Evolutionary conservation across 2,329 filamentous ascomycete genomes (phyloP).

Genomic region (Gliomastix tumulicola): DNA sequence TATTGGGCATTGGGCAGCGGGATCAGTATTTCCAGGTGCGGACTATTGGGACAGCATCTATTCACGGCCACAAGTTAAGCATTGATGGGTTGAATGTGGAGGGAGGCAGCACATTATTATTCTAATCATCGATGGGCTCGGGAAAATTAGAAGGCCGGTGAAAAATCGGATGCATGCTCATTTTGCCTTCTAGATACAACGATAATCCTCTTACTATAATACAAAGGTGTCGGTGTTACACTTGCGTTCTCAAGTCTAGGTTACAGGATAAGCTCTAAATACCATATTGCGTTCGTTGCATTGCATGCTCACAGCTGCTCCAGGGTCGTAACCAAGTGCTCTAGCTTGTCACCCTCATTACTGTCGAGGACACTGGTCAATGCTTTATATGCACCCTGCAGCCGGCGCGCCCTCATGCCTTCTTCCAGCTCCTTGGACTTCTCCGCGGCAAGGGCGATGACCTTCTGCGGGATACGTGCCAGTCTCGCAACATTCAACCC

Average conservation of each 20-base stretch:
- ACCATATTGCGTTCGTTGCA: too few species aligned
- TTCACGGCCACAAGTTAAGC: too few species aligned
- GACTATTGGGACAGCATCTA: too few species aligned
- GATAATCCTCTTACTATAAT: too few species aligned
- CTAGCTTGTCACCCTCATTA: slow-evolving; percentile 31
- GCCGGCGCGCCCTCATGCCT: slow-evolving; percentile 55
- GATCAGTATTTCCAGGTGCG: too few species aligned
- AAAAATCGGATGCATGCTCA: background rate
- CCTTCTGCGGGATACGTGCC: slow-evolving; percentile 68
- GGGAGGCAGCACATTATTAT: too few species aligned
- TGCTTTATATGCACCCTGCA: slow-evolving; percentile 41
- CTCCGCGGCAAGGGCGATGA: slow-evolving; percentile 71
- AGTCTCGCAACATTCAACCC: slow-evolving; percentile 88
- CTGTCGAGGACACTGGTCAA: slow-evolving; percentile 32
- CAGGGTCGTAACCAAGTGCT: slow-evolving; percentile 46
- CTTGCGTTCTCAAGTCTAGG: too few species aligned
- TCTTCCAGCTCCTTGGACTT: slow-evolving; percentile 79
- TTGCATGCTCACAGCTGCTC: slow-evolving; percentile 51
- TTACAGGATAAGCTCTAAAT: too few species aligned
- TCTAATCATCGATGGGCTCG: too few species aligned
- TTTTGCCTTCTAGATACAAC: background rate
- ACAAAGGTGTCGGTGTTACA: too few species aligned
- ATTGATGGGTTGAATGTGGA: too few species aligned
- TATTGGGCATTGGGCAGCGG: too few species aligned
- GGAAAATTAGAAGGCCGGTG: background rate